These are phyloP conservation scores for Aspergillus campestris DNA, from an alignment of 495 filamentous ascomycete genomes.

Conservation along the genomic window DNA sequence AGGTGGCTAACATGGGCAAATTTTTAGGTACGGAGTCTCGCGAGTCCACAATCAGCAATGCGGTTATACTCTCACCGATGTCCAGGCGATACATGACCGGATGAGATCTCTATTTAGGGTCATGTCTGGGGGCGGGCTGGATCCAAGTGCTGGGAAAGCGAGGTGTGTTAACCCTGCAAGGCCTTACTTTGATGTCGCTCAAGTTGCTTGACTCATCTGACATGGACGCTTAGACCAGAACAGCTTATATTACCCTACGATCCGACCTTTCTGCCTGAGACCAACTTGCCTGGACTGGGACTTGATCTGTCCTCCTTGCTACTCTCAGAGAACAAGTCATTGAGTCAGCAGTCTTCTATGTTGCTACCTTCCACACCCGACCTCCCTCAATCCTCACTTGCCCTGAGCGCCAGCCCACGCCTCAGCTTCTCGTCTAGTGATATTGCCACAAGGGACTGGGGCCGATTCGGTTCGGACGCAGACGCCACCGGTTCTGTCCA, in stretches of 20 bases:
- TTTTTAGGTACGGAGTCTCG: constrained; percentile 63
- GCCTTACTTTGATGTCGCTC: background rate
- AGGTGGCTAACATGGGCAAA: background rate
- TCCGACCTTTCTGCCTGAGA: constrained; percentile 73
- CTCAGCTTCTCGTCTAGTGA: constrained; percentile 27
- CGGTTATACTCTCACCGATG: constrained; percentile 73
- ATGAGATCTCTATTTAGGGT: constrained; percentile 58
- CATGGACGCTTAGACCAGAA: constrained; percentile 49
- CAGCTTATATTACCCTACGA: constrained; percentile 77
- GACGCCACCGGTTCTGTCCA: constrained; percentile 15
- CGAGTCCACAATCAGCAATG: constrained; percentile 83
- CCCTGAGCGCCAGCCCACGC: constrained; percentile 21
- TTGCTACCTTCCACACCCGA: constrained; percentile 22
- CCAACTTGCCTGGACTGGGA: constrained; percentile 47
- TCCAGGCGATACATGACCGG: constrained; percentile 63
- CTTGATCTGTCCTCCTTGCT: constrained; percentile 39
- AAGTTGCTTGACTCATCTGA: constrained; percentile 1
- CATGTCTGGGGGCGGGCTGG: constrained; percentile 49
- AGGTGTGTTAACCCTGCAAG: constrained; percentile 44
- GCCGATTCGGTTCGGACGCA: constrained; percentile 14
- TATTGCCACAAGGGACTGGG: constrained; percentile 11
- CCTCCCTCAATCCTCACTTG: constrained; percentile 19
- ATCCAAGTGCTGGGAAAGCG: constrained; percentile 61
- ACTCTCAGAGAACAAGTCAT: constrained; percentile 1
- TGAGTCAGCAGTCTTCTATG: constrained; percentile 11